A percentile compares a stretch with the other conserved stretches of the same genome.
Evolutionary conservation across 129 eudicot genomes (phyloP).

Genomic region (Lonicera japonica): DNA sequence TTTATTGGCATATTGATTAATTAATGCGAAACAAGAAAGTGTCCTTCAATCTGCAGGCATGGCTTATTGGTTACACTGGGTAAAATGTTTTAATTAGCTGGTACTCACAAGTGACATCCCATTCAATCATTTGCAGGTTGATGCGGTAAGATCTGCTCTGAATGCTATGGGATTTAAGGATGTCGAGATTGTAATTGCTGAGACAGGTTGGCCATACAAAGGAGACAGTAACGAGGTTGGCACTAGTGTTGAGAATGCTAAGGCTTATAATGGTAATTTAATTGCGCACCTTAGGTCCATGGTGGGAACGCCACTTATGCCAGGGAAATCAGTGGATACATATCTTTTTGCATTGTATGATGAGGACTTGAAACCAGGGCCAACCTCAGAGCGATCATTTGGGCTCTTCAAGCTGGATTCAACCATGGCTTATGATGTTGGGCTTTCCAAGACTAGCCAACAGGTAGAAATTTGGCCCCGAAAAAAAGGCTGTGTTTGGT

Average conservation of each 20-base stretch:
- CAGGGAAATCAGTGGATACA: slow-evolving; percentile 63
- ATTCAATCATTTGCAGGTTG: slow-evolving; percentile 38
- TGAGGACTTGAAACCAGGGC: slow-evolving; percentile 66
- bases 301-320: slow-evolving; percentile 91
- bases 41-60: background rate
- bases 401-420: slow-evolving; percentile 69
- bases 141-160: slow-evolving; percentile 63
- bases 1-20: too few species aligned
- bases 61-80: background rate
- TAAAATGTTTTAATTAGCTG: background rate
- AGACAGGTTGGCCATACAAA: slow-evolving; percentile 82
- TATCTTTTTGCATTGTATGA: slow-evolving; percentile 67
- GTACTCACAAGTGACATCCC: background rate
- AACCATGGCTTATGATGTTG: slow-evolving; percentile 52
- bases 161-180: slow-evolving; percentile 45
- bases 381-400: slow-evolving; percentile 50
- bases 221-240: slow-evolving; percentile 59
- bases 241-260: slow-evolving; percentile 61
- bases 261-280: slow-evolving; percentile 65
- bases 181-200: slow-evolving; percentile 77
- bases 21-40: background rate
- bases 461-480: slow-evolving; percentile 30
- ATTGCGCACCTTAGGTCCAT: slow-evolving; percentile 53
- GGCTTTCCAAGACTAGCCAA: slow-evolving; percentile 37
- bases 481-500: too few species aligned